Evolutionary conservation across 2,329 filamentous ascomycete genomes (phyloP), one percentile per base, ranked within the genome.

Genomic region (Akanthomyces lecanii): DNA sequence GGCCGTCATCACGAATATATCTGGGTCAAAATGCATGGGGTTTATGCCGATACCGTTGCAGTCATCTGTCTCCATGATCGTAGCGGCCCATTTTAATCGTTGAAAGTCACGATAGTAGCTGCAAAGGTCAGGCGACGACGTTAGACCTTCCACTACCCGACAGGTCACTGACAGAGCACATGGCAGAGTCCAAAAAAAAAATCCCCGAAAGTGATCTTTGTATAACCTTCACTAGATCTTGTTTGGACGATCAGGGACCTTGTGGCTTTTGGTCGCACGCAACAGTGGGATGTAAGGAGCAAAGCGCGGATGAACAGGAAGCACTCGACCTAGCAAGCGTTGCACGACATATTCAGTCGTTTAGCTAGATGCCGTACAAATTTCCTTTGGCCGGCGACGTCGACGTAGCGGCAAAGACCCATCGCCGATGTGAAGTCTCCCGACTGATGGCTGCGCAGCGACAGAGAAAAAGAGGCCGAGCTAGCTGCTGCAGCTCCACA

Each of bases 61-160:
- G 54, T 14, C 53, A 63, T 63, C 61, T 63, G 47, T 58, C 61
- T 30, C 54, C 53, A 44, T 14, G 61, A 63, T 63, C 54, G 54
- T 63, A 36, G 2, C 45, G 61, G 54, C 61, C 61, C 61, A 63
- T 14, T 63, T 63, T 58, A 47, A 52, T 63, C 47, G 47, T 47
- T 42, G 28, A 57, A 47, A 61, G 44, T 58, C 61, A 63, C 61
- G 61, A 63, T 63, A 47, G 18, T 52, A 44, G 48, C 50, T 54
- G 50, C 28, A 18, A 11, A 61, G 21, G 51, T 61, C 59, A 55
- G 59, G 42, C 59, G 42, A 61, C 42, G 51, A 54, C 25, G 23
- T 52, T 48, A 30, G 30, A 23, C 21, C 5, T 48, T 14, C 44
- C 50, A 10, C 59, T 54, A 40, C 59, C 50, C 42, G 14, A 47